Base-by-base conservation (phyloP, 1,284 basidiomycete genomes). In the Marasmius tenuissimus region DNA sequence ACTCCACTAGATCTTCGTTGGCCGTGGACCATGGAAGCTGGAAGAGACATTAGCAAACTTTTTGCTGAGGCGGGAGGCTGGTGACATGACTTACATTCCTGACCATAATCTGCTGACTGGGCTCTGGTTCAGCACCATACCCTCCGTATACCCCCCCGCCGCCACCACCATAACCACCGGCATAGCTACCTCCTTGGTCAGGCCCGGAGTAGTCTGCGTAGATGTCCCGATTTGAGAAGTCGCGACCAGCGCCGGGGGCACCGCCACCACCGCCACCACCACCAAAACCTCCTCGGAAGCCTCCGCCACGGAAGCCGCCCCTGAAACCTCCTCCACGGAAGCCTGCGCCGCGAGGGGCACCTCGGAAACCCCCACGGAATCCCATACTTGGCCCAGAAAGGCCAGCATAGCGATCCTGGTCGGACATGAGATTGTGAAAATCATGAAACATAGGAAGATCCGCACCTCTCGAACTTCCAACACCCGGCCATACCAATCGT, bases 11-110 rank as follows among this genome's bases (percentile, higher is more conserved):
- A 73, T 99, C 97, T 72, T 98, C 96, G 75, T 98, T 97, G n/a
- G 96, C 94, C 39, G 97, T 99, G 16, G 96, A 98, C 95, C 96
- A 98, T 0, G 97, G 97, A 18, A 99, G 79, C 95, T 98, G 68
- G 40, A 11, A n/a, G 59, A 53, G 7, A 9, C 27, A 39, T 27
- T 34, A 51, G 52, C 35, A 20, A n/a, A 14, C 14, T 22, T 34
- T 35, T 1, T n/a, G 54, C 7, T 6, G 6, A 11, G 8, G 12
- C 51, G 47, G 7, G 52, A 9, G 53, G 49, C 48, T 52, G 58
- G 20, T n/a, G 20, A 37, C 27, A 48, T 33, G 7, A 87, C 95
- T 77, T 75, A 96, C 95, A 75, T 98, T 98, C 76, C 93, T 90
- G 69, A 98, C 96, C 85, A 96, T 93, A 71, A 99, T 98, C 79